A percentile compares a stretch with the other conserved stretches of the same genome.
Evolutionary conservation across 768 basidiomycete species (phyloP).

Genomic region (Pisolithus albus): DNA sequence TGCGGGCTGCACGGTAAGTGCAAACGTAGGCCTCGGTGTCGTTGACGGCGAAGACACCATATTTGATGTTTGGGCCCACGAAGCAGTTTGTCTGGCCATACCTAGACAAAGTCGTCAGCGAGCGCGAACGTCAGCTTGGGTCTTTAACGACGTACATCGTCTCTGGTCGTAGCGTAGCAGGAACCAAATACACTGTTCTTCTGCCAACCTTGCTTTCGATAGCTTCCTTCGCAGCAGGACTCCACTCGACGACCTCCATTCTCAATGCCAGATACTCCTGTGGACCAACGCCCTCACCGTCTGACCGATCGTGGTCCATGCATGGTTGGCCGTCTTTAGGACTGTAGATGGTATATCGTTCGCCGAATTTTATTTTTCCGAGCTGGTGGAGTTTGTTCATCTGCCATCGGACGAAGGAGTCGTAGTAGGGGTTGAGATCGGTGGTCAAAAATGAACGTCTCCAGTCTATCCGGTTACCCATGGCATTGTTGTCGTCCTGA

Average conservation of each 20-base stretch:
- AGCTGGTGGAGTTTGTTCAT: conserved; percentile 84
- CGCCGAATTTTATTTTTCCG: conserved; percentile 95
- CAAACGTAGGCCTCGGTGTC: conserved; percentile 84
- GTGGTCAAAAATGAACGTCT: conserved; percentile 91
- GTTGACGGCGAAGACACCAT: conserved; percentile 86
- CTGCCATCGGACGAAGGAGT: conserved; percentile 97
- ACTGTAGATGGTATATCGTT: conserved; percentile 97
- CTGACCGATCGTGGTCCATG: conserved; percentile 98
- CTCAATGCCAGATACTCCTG: conserved; percentile 94
- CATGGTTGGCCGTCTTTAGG: conserved; percentile 98
- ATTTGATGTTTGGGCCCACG: conserved; percentile 84
- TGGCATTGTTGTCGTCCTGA: conserved; percentile 66
- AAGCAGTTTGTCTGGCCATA: conserved; percentile 99
- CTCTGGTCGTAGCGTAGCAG: conserved; percentile 92
- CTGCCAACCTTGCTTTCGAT: conserved; percentile 65
- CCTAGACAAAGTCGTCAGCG: conserved; percentile 35
- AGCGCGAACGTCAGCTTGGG: neutral
- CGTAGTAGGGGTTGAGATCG: conserved; percentile 94
- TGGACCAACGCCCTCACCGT: conserved; percentile 91
- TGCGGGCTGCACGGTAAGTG: conserved; percentile 87
- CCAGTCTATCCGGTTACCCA: conserved; percentile 98
- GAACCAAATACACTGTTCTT: conserved; percentile 86
- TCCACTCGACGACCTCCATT: conserved; percentile 89
- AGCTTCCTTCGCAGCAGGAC: conserved; percentile 54
- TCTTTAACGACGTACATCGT: conserved; percentile 63